A percentile compares a stretch with the other conserved stretches of the same genome.
phyloP scores from a whole-genome alignment of 805 yeast species.

The Ogataea angusta region DNA sequence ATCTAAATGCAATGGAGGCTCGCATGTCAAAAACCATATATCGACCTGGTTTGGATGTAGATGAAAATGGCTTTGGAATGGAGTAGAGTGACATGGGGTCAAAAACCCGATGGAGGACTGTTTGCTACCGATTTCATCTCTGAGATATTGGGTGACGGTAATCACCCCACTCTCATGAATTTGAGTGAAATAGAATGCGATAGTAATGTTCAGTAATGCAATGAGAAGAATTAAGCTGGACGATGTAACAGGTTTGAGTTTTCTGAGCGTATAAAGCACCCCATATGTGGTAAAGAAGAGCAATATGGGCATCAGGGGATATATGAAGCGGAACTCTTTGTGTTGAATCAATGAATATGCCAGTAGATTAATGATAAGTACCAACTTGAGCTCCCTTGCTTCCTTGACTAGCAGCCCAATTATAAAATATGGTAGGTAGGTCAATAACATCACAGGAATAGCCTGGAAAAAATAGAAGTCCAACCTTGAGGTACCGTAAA shows the following conservation, averaged over 20 bases:
- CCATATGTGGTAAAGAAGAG: slow-evolving; percentile 49
- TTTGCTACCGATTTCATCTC: slow-evolving; percentile 24
- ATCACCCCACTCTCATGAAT: slow-evolving; percentile 86
- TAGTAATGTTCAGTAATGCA: slow-evolving; percentile 6
- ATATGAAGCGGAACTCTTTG: slow-evolving; percentile 88
- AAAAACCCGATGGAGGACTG: slow-evolving; percentile 59
- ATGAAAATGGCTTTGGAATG: slow-evolving; percentile 86
- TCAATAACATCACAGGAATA: slow-evolving; percentile 69
- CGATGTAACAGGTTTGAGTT: neutral
- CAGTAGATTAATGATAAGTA: slow-evolving; percentile 40
- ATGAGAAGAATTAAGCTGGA: neutral
- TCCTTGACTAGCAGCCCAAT: slow-evolving; percentile 35
- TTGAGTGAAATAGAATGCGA: slow-evolving; percentile 44
- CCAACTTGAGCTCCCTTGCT: slow-evolving; percentile 23
- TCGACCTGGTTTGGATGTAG: slow-evolving; percentile 39
- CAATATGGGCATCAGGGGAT: slow-evolving; percentile 77
- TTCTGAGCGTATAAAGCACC: slow-evolving; percentile 12
- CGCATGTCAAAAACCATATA: slow-evolving; percentile 86
- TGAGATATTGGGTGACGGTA: slow-evolving; percentile 55
- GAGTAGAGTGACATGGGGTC: slow-evolving; percentile 97
- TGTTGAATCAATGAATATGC: slow-evolving; percentile 70
- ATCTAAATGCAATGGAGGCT: slow-evolving; percentile 67
- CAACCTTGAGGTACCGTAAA: slow-evolving; percentile 84
- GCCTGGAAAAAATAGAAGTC: slow-evolving; percentile 84
- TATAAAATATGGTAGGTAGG: slow-evolving; percentile 60